Evolutionary conservation across 2,329 filamentous ascomycete species (phyloP), one percentile per base, ranked within the genome.

Genomic region (Truncatella angustata): DNA sequence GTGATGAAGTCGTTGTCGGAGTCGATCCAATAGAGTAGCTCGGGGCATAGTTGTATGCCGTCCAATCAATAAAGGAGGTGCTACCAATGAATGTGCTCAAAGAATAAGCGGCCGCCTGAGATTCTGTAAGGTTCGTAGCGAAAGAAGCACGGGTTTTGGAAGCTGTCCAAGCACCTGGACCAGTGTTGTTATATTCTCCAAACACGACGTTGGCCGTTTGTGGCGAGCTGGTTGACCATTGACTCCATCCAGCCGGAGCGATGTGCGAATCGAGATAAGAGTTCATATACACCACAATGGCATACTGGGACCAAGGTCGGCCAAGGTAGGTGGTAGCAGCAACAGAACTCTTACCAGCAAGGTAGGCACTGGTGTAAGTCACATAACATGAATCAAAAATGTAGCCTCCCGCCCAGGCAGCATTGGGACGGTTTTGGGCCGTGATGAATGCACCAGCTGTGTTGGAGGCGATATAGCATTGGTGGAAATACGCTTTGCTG

Each of bases 131-230:
- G 12, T 70, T 66, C 10, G 68, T 71, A 5, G 70, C 57, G 51
- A 72, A 75, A 24, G 65, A 70, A 7, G 79, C 82, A 48, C 84
- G 70, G 16, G 40, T 24, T 43, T 20, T 32, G 5, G 68, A 53
- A 0, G 71, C 74, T 1, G 81, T 81, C 21, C 67, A 65, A 3
- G 82, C 72, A 2, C 85, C 84, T 28, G 69, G 62, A 1, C 85
- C 85, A 1, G 74, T 75, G 66, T 87, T 87, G 18, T 59, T 67
- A 60, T 79, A 86, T 70, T 87, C 85, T 7, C 69, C 79, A 56
- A 80, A 86, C 24, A 70, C 64, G 1, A 86, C 78, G 40, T 61
- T 54, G n/a, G 56, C 60, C 11, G 67, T 72, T 36, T 67, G 63
- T 35, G 68, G 65, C 24, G 56, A 56, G 49, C 56, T 65, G 2